Conservation (phyloP, 2,329 filamentous ascomycete species). For the Lachnum nothofagi region DNA sequence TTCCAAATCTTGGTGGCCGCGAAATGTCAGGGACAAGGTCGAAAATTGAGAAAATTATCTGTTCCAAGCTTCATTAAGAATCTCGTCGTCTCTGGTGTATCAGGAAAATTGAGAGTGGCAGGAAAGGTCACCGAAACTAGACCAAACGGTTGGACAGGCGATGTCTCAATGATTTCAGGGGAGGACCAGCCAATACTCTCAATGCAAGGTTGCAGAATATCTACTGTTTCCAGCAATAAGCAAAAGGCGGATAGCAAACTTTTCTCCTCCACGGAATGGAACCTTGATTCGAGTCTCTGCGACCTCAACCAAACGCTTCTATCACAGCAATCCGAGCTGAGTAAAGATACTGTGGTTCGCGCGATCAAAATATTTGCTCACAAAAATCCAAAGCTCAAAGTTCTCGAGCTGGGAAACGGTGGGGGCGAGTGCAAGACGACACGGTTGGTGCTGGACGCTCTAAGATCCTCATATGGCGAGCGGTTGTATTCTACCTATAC, state of each 20-base stretch:
- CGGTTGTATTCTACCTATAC: slow-evolving; percentile 1
- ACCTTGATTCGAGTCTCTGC: not conserved
- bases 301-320: not conserved
- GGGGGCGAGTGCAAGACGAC: not conserved
- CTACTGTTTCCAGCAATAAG: not conserved
- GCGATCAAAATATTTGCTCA: not conserved
- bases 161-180: not conserved
- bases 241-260: not conserved
- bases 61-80: not conserved
- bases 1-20: slow-evolving; percentile 4
- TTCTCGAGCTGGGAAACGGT: not conserved
- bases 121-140: not conserved
- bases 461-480: slow-evolving; percentile 4
- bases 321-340: too few species aligned
- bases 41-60: not conserved
- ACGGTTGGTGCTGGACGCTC: not conserved
- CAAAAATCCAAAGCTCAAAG: not conserved
- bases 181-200: not conserved
- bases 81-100: not conserved
- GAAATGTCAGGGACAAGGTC: slow-evolving; percentile 1
- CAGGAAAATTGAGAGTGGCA: not conserved
- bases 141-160: not conserved
- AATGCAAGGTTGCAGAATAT: not conserved
- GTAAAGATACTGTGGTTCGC: not conserved
- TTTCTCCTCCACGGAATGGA: not conserved